Conservation (phyloP, 768 basidiomycete species). For the Collybia mongolica region DNA sequence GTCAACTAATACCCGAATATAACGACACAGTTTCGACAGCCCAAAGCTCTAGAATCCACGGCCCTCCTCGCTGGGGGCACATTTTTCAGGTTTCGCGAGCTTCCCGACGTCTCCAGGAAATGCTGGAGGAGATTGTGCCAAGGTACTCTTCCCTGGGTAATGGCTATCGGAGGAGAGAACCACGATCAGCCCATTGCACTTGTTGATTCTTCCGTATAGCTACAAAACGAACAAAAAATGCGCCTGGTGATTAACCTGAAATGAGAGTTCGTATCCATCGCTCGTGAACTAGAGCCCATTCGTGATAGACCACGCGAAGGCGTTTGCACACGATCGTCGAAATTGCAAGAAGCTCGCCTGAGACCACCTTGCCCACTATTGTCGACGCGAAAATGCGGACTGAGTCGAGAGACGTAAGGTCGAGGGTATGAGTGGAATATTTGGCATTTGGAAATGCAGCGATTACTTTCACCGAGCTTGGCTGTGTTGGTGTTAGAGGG, state of each 20-base stretch:
- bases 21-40: slow-evolving; percentile 7
- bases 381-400: no score
- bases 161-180: slow-evolving; percentile 9
- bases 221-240: no score
- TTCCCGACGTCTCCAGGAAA: slow-evolving; percentile 2
- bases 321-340: slow-evolving; percentile 5
- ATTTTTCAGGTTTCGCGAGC: not conserved
- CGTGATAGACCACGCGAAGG: slow-evolving; percentile 10
- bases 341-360: not conserved
- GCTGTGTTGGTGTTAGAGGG: slow-evolving; percentile 1
- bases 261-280: not conserved
- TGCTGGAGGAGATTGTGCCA: slow-evolving; percentile 3
- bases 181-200: slow-evolving; percentile 1
- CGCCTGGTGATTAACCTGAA: no score
- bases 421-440: slow-evolving; percentile 2
- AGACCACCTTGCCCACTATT: not conserved
- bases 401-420: slow-evolving; percentile 1
- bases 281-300: slow-evolving; percentile 1
- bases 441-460: not conserved
- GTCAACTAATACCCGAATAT: slow-evolving; percentile 7
- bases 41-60: slow-evolving; percentile 8
- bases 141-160: slow-evolving; percentile 1
- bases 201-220: no score
- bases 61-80: slow-evolving; percentile 1
- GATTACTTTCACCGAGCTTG: slow-evolving; percentile 1